Conservation (phyloP, 306 rosid genomes). For the Glycine tomentella region DNA sequence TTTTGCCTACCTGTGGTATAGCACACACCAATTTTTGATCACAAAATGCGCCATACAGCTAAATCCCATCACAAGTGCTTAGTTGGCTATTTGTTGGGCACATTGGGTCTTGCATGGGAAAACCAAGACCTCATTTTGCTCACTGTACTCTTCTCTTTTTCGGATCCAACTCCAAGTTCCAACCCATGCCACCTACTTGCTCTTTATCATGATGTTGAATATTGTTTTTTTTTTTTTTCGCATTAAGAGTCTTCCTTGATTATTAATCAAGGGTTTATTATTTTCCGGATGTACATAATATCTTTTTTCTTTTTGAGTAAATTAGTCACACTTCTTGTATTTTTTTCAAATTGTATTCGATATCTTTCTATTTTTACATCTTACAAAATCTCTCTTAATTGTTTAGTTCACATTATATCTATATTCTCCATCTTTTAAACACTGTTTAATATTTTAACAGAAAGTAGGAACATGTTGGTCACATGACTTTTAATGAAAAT, state of each 20-base stretch:
- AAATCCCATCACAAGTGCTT: conserved; percentile 43
- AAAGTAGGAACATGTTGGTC: no score
- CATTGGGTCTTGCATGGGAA: conserved; percentile 5
- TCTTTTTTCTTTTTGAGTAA: background rate
- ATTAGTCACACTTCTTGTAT: no score
- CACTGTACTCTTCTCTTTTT: background rate
- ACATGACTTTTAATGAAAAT: no score
- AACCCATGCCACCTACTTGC: conserved; percentile 44
- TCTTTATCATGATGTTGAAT: background rate
- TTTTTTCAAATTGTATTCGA: no score
- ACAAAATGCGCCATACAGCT: conserved; percentile 53
- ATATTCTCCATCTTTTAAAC: no score
- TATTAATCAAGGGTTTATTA: background rate
- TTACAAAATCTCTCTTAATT: no score
- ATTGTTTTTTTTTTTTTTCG: background rate
- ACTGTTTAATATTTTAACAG: no score
- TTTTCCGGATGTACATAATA: background rate
- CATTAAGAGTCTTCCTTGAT: background rate
- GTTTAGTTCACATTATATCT: no score
- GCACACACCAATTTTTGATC: conserved; percentile 11
- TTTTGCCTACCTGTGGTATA: background rate
- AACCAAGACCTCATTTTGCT: background rate
- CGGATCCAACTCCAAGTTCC: background rate
- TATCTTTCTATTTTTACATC: no score
- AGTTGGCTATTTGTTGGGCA: conserved; percentile 47